A percentile compares a stretch with the other conserved stretches of the same genome.
These are phyloP conservation scores for Colletotrichum lupini DNA, from an alignment of 2,329 filamentous ascomycete species.

Conservation along the genomic window DNA sequence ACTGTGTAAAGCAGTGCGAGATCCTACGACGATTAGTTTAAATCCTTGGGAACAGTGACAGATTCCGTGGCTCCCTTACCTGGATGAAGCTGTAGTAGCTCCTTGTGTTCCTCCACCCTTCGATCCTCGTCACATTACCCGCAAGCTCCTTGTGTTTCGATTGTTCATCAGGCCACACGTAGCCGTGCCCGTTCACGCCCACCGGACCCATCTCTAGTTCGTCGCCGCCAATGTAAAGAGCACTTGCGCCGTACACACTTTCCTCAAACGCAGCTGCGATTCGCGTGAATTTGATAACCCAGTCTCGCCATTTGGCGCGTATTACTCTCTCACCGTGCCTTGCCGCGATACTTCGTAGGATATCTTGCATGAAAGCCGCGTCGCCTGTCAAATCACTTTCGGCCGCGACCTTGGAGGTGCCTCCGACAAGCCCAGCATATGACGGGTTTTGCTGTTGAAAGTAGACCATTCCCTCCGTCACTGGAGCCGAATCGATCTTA, in stretches of 20 bases:
- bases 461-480: constrained; percentile 86
- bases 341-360: constrained; percentile 84
- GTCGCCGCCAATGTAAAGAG: constrained; percentile 84
- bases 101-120: constrained; percentile 95
- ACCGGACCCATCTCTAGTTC: constrained; percentile 70
- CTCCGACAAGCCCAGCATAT: constrained; percentile 61
- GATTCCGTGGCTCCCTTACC: constrained; percentile 54
- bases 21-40: constrained; percentile 58
- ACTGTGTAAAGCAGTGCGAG: constrained; percentile 72
- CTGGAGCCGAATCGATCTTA: constrained; percentile 81
- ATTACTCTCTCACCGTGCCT: constrained; percentile 91
- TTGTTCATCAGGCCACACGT: constrained; percentile 90
- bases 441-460: constrained; percentile 84
- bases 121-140: constrained; percentile 91
- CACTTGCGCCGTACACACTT: constrained; percentile 91
- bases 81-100: constrained; percentile 97
- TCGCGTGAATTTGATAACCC: constrained; percentile 93
- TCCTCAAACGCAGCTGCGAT: constrained; percentile 96
- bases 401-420: constrained; percentile 52
- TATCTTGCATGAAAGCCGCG: constrained; percentile 86
- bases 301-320: constrained; percentile 91
- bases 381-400: constrained; percentile 83
- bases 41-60: neutral
- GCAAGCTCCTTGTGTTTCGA: constrained; percentile 87
- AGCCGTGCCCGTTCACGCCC: constrained; percentile 84